phyloP scores from a whole-genome alignment of 2,329 filamentous ascomycete genomes.

The Pseudopyricularia javanii region DNA sequence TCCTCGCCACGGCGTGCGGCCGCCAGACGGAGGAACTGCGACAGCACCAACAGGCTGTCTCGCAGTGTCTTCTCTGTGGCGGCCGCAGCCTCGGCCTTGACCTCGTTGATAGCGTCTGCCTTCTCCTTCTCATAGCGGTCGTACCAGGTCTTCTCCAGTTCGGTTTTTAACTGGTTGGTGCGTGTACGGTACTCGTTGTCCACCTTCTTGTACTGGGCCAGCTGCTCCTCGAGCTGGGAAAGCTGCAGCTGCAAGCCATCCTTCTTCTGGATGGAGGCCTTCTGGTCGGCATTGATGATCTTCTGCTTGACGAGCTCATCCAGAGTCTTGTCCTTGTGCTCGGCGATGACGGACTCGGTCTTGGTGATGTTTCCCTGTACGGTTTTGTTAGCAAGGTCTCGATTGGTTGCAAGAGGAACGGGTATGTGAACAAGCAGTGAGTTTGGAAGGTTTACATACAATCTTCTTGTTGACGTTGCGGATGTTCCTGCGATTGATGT shows the following conservation, averaged over 20 bases:
- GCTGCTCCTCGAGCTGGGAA: conserved; percentile 59
- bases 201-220: conserved; percentile 62
- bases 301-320: conserved; percentile 59
- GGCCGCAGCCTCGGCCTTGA: conserved; percentile 40
- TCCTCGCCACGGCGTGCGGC: conserved; percentile 65
- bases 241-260: conserved; percentile 58
- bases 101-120: conserved; percentile 37
- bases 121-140: conserved; percentile 42
- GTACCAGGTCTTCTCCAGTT: conserved; percentile 42
- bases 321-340: conserved; percentile 58
- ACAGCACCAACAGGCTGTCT: conserved; percentile 56
- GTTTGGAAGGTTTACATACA: conserved; percentile 81
- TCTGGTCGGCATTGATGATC: conserved; percentile 73
- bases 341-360: conserved; percentile 55
- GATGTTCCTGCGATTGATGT: conserved; percentile 51
- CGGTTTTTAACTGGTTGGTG: conserved; percentile 43
- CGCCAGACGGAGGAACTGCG: conserved; percentile 69
- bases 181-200: conserved; percentile 58
- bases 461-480: conserved; percentile 93
- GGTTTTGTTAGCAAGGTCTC: conserved; percentile 3
- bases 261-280: conserved; percentile 66
- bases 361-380: conserved; percentile 56
- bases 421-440: conserved; percentile 26
- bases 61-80: conserved; percentile 44
- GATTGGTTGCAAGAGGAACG: background rate